Evolutionary conservation across 2,329 filamentous ascomycete species (phyloP), one percentile per base, ranked within the genome.

Genomic region (Fusarium citri): DNA sequence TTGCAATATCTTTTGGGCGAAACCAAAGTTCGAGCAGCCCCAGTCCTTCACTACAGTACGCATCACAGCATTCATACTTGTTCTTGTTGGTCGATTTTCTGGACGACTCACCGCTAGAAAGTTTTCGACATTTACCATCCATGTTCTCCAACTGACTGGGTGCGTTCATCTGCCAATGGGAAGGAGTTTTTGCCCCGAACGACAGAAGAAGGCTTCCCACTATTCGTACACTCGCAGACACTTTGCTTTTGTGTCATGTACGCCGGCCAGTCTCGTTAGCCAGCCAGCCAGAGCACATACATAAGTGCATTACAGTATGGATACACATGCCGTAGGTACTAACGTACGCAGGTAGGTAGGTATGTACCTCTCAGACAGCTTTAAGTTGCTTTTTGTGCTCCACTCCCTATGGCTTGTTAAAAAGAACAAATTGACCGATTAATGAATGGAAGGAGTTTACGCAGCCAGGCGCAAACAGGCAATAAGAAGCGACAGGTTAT

Each of bases 41-140:
- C 15, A 37, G 30, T 50, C 47, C 34, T n/a, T 25, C n/a, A 8
- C 46, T 31, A 18, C n/a, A 8, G 28, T 31, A 18, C 30, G 20
- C 31, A 34, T 37, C 10, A 25, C 12, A 31, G 23, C 28, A 16
- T 20, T 42, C n/a, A 28, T 30, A 30, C 23, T 48, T 55, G 30
- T 37, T 37, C 34, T 37, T 37, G 34, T 37, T 43, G 46, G 41
- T 47, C 26, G 37, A 22, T 40, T 58, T 30, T 41, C 31, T 42
- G 53, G 54, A 22, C 28, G 22, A 55, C 59, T 72, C 68, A 73
- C 68, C 71, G 62, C 71, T 51, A 50, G 40, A 56, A 58, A 64
- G 48, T 25, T 56, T 48, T 34, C 55, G 53, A 40, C 66, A 49
- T 30, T 9, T 56, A 28, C 14, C 42, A 48, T 16, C 25, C 20